A percentile compares a stretch with the other conserved stretches of the same genome.
phyloP scores from a whole-genome alignment of 2,329 filamentous ascomycete genomes.

The Colletotrichum magnum region DNA sequence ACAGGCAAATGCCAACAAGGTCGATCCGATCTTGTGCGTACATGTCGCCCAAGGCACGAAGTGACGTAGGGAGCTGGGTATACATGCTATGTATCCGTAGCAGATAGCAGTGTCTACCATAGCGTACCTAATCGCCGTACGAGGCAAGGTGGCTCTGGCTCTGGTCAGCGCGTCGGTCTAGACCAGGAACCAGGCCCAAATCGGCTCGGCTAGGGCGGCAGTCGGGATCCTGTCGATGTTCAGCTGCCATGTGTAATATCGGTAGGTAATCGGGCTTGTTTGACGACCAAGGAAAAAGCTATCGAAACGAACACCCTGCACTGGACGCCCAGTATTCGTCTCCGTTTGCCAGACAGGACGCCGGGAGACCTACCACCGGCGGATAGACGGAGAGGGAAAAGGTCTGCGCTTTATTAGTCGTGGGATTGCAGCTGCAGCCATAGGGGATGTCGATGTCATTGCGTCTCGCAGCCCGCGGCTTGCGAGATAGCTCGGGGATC shows the following conservation, averaged over 20 bases:
- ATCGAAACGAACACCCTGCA: no score
- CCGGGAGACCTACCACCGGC: not conserved
- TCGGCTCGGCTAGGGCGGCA: no score
- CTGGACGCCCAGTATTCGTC: no score
- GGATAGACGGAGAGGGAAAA: not conserved
- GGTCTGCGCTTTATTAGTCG: slow-evolving; percentile 10
- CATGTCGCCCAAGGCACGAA: not conserved
- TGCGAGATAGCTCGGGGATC: slow-evolving; percentile 10
- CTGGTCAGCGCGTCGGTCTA: not conserved
- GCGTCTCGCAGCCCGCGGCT: slow-evolving; percentile 7
- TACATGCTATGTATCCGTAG: no score
- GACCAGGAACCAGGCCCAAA: not conserved
- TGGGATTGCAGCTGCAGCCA: slow-evolving; percentile 22
- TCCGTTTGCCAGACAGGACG: not conserved
- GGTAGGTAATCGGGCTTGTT: no score
- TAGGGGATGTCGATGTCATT: slow-evolving; percentile 8
- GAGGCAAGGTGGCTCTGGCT: not conserved
- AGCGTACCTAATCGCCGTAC: not conserved
- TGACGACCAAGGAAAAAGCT: no score
- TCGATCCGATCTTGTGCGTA: slow-evolving; percentile 25
- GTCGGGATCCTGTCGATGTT: no score
- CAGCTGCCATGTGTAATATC: no score
- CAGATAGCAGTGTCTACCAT: no score
- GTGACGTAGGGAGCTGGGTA: slow-evolving; percentile 18
- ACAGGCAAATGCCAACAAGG: slow-evolving; percentile 16